phyloP scores from a whole-genome alignment of 1,284 basidiomycete genomes.

The Sporisorium exsertum region DNA sequence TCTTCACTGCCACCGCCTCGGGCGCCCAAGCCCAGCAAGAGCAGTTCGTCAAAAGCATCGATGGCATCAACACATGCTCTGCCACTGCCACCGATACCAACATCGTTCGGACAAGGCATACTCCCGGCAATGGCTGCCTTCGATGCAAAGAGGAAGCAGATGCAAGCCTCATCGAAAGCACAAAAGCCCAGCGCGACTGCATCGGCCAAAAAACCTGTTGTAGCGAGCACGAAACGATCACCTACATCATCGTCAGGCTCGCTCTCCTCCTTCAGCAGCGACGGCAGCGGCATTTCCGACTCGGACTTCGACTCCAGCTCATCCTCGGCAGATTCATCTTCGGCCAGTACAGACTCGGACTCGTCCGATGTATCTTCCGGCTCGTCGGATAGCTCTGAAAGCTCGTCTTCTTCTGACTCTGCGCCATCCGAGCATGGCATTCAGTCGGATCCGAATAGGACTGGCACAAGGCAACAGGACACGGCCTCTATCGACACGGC shows the following conservation, averaged over 20 bases:
- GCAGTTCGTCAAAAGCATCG: not conserved
- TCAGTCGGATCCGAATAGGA: constrained; percentile 1
- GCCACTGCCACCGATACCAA: constrained; percentile 19
- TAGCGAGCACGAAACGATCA: not conserved
- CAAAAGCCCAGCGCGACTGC: not conserved
- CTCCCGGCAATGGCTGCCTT: constrained; percentile 40
- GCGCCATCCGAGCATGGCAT: constrained; percentile 24
- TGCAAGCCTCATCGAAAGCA: constrained; percentile 2
- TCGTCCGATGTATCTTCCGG: not conserved
- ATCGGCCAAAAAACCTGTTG: not conserved
- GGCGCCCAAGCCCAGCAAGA: not conserved
- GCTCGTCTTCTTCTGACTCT: constrained; percentile 13
- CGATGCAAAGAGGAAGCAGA: constrained; percentile 26
- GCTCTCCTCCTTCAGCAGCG: constrained; percentile 1
- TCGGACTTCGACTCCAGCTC: constrained; percentile 15
- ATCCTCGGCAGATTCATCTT: not conserved
- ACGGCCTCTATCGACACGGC: not conserved
- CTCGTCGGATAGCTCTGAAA: not conserved
- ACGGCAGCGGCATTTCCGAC: not conserved
- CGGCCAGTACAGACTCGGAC: not conserved
- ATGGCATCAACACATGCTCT: constrained; percentile 1
- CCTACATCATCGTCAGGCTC: constrained; percentile 9
- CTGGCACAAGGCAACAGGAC: not conserved
- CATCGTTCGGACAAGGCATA: not conserved
- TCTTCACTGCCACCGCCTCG: not conserved